Evolutionary conservation across 768 basidiomycete species (phyloP).

Genomic region (Phaeotremella skinneri): DNA sequence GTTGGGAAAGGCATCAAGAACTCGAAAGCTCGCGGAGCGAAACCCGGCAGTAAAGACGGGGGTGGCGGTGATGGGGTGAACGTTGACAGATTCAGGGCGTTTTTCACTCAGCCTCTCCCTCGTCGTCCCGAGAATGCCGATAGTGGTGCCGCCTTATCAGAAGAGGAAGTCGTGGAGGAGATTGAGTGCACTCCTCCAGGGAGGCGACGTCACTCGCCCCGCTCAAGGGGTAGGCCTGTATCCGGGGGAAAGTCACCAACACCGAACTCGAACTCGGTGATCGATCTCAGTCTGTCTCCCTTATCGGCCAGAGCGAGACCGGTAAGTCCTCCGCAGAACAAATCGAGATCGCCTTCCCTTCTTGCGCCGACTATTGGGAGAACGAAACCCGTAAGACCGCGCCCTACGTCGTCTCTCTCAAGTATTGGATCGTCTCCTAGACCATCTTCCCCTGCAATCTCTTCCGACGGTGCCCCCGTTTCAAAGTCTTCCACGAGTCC

Average conservation of each 20-base stretch:
- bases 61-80: conserved; percentile 9
- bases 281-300: conserved; percentile 9
- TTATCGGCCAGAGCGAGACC: not conserved
- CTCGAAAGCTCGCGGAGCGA: too few species aligned
- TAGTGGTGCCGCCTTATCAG: not conserved
- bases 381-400: conserved; percentile 4
- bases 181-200: conserved; percentile 6
- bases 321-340: not conserved
- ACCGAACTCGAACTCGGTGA: not conserved
- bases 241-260: not conserved
- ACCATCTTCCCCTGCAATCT: not conserved
- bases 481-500: not conserved
- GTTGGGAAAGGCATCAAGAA: not conserved
- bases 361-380: not conserved
- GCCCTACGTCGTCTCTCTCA: conserved; percentile 14
- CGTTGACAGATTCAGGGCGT: conserved; percentile 13
- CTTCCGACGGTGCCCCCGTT: not conserved
- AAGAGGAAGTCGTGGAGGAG: conserved; percentile 18
- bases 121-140: not conserved
- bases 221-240: not conserved
- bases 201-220: conserved; percentile 1
- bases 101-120: conserved; percentile 14
- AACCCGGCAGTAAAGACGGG: not conserved
- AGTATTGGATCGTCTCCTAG: conserved; percentile 1
- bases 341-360: not conserved